Evolutionary conservation across 371 early-diverging fungal species (phyloP).

Genomic region (Mucor racemosus): DNA sequence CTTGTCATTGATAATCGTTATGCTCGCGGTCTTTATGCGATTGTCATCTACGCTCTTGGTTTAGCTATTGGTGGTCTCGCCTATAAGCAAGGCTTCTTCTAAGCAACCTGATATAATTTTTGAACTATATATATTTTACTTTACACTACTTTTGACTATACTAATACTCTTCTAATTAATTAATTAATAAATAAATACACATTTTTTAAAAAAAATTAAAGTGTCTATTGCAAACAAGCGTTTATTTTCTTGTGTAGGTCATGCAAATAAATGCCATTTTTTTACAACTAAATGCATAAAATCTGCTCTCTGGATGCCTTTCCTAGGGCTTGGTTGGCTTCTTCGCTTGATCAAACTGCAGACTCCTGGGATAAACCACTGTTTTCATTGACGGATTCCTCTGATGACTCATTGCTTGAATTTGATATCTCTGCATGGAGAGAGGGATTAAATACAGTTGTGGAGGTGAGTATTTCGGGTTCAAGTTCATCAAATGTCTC

Average conservation of each 20-base stretch:
- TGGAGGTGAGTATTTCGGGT: background rate
- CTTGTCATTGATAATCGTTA: conserved; percentile 20
- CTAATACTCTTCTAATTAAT: background rate
- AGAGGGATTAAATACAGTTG: background rate
- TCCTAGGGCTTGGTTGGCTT: background rate
- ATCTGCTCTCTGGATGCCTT: background rate
- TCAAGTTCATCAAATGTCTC: background rate
- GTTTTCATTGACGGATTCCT: background rate
- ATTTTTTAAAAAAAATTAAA: background rate
- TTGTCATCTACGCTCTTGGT: conserved; percentile 17
- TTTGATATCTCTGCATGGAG: background rate
- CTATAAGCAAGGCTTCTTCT: conserved; percentile 10
- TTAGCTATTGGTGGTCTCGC: conserved; percentile 21
- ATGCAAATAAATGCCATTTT: background rate
- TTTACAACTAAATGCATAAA: background rate
- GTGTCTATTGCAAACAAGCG: no score
- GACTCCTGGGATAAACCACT: background rate
- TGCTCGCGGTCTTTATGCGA: conserved; percentile 10
- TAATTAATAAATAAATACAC: background rate
- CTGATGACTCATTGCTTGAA: no score
- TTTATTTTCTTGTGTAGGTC: background rate
- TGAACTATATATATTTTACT: background rate
- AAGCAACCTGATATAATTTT: background rate
- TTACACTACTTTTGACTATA: background rate
- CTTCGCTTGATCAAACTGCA: background rate